phyloP scores from a whole-genome alignment of 169 alveolate genomes.

The Eimeria maxima region DNA sequence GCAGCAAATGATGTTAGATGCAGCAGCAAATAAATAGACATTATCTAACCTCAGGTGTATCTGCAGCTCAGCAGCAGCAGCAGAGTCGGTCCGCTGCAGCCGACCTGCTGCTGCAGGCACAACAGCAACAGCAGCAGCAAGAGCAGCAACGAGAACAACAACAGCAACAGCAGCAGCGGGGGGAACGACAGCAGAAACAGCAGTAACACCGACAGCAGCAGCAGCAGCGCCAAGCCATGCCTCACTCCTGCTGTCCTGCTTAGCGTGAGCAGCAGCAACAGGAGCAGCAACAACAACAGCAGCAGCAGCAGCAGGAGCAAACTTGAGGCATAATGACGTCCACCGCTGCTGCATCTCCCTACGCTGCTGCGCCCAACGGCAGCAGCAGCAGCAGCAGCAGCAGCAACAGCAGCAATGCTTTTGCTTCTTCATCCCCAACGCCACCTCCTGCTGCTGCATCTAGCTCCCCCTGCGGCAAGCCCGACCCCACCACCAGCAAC shows the following conservation, averaged over 20 bases:
- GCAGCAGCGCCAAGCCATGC: background rate
- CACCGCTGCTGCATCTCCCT: background rate
- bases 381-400: conserved; percentile 31
- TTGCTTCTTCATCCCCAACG: background rate
- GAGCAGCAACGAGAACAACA: background rate
- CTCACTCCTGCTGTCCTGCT: background rate
- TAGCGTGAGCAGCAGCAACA: background rate
- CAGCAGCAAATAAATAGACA: background rate
- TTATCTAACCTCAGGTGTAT: background rate
- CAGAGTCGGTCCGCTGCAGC: conserved; percentile 8
- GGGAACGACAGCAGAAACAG: background rate
- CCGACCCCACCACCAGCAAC: too few relatives aligned
- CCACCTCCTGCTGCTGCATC: background rate
- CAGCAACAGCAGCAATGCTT: background rate
- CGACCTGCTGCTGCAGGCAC: conserved; percentile 2
- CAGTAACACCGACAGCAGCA: background rate
- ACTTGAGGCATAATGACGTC: background rate
- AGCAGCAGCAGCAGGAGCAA: conserved; percentile 6
- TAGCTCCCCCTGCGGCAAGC: background rate
- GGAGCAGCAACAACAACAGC: background rate
- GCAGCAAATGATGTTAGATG: background rate
- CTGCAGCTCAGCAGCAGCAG: background rate
- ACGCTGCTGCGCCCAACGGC: background rate
- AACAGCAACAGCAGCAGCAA: background rate
- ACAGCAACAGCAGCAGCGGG: background rate